Base-by-base conservation (phyloP, 2,329 filamentous ascomycete genomes). In the Aspergillus flavus region DNA sequence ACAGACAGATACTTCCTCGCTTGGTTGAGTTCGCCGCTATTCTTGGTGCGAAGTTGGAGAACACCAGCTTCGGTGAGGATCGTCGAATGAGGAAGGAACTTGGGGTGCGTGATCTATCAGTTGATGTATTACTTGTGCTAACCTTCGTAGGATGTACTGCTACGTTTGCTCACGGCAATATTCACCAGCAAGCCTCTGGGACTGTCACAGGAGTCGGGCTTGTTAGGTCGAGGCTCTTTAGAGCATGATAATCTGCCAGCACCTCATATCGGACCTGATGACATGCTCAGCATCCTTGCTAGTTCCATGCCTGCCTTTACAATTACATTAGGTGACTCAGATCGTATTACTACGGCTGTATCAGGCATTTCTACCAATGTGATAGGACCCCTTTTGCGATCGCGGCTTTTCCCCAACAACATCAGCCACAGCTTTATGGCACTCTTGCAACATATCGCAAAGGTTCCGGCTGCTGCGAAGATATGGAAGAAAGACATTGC, bases 51-150 rank as follows among this genome's bases (percentile, higher is more conserved):
- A 99, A 99, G 81, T 91, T 98, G 57, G 94, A 97, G 76, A 97
- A 99, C 71, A 99, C 94, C 14, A 97, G 94, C 71, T 98, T 97
- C 78, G 94, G 94, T 39, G 94, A 98, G 79, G 92, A 97, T 79
- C 86, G 89, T 58, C 93, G 91, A 77, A 97, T 97, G 93, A 88
- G 94, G 65, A 87, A 91, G 74, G 94, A 98, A 64, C 82, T 98
- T 21, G 92, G 92, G 28, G 92, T 94, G 83, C 78, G 91, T 85
- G 46, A 34, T 43, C 48, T 32, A 2, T 6, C 23, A 23, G 16
- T 10, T 36, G 61, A 41, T 32, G 48, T 55, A 7, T 11, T 41
- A 12, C 12, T 19, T 61, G 58, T 66, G 61, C 68, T 77, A 61
- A 78, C 64, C 30, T 19, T 41, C 52, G 45, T 67, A 96, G 91